Evolutionary conservation across 108 stramenopile genomes (phyloP).

Genomic region (Cyclostephanos invisitatus): DNA sequence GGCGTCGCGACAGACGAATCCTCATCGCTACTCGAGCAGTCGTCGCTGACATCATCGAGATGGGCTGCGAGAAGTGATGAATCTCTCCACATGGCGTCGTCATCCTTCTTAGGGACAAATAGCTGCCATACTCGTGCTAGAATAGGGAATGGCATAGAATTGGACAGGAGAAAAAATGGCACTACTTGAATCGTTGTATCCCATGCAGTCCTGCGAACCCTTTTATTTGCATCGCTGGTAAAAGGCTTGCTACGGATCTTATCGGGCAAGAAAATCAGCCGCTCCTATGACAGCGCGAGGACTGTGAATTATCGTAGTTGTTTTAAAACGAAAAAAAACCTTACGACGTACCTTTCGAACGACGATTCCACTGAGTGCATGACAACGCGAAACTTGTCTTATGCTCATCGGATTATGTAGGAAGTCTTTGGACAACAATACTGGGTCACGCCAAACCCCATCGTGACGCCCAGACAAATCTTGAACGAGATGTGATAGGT

Average conservation of each 20-base stretch:
- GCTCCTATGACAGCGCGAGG: conserved; percentile 18
- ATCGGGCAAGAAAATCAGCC: conserved; percentile 23
- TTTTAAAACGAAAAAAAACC: neutral
- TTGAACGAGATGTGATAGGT: conserved; percentile 18
- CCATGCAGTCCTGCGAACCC: conserved; percentile 40
- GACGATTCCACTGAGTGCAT: conserved; percentile 38
- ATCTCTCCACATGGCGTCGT: conserved; percentile 25
- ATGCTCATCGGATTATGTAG: conserved; percentile 40
- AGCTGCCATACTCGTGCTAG: conserved; percentile 36
- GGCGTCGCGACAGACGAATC: conserved; percentile 29
- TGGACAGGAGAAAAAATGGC: conserved; percentile 33
- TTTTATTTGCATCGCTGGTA: conserved; percentile 14
- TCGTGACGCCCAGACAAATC: conserved; percentile 13
- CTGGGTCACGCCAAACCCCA: conserved; percentile 35
- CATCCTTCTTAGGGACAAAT: conserved; percentile 6
- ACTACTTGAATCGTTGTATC: conserved; percentile 41
- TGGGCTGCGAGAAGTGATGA: conserved; percentile 12
- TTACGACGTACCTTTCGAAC: conserved; percentile 22
- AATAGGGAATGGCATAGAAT: conserved; percentile 42
- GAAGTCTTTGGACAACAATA: conserved; percentile 43
- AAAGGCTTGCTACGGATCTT: conserved; percentile 1
- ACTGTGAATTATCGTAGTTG: neutral
- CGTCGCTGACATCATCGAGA: conserved; percentile 13
- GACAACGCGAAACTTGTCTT: conserved; percentile 33
- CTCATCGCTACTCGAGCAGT: conserved; percentile 35